These are phyloP conservation scores for Verbena officinalis DNA, from an alignment of 257 asterid species.

Conservation along the genomic window DNA sequence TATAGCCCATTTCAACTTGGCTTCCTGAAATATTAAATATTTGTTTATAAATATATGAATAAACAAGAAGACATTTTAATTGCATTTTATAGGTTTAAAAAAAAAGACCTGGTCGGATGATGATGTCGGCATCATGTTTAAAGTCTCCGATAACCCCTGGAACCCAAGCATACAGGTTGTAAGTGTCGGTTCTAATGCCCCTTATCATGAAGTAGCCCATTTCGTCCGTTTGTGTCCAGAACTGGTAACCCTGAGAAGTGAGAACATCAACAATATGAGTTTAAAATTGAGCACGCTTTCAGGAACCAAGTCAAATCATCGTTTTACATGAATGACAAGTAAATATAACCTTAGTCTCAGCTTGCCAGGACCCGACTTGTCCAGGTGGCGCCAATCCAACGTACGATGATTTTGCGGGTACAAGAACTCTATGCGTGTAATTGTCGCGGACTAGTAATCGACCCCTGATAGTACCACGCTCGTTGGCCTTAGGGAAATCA, in stretches of 20 bases:
- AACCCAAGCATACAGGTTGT: not conserved
- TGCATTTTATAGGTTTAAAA: not conserved
- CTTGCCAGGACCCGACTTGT: slow-evolving; percentile 73
- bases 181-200: not conserved
- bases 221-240: slow-evolving; percentile 6
- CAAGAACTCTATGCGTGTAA: slow-evolving; percentile 22
- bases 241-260: not conserved
- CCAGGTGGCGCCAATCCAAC: slow-evolving; percentile 75
- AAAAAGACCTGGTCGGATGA: slow-evolving; percentile 42
- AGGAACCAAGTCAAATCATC: no score
- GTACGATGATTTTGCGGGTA: slow-evolving; percentile 53
- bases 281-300: not conserved
- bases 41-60: not conserved
- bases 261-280: not conserved
- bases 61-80: not conserved
- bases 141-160: not conserved
- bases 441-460: slow-evolving; percentile 52
- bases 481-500: slow-evolving; percentile 44
- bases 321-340: not conserved
- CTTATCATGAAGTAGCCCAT: not conserved
- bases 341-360: slow-evolving; percentile 48
- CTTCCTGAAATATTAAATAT: slow-evolving; percentile 27
- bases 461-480: slow-evolving; percentile 62
- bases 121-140: slow-evolving; percentile 25
- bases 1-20: slow-evolving; percentile 27